Evolutionary conservation across 805 yeast genomes (phyloP).

Genomic region (Zygosaccharomyces bisporus): DNA sequence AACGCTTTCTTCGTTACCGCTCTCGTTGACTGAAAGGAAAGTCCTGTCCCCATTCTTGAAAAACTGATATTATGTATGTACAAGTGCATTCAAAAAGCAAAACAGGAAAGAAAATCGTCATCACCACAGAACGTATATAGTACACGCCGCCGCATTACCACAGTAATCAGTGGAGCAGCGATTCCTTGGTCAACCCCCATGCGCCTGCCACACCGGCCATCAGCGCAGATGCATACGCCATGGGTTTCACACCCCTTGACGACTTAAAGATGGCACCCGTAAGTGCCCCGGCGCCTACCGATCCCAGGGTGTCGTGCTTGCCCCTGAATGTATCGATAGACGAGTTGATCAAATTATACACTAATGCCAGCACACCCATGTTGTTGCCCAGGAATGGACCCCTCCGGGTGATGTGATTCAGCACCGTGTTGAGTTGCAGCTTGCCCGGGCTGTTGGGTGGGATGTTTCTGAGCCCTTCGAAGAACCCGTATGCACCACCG

Average conservation of each 20-base stretch:
- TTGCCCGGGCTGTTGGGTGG: slow-evolving; percentile 75
- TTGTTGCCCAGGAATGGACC: slow-evolving; percentile 96
- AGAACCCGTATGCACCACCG: slow-evolving; percentile 87
- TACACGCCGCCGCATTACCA: slow-evolving; percentile 3
- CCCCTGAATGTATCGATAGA: slow-evolving; percentile 78
- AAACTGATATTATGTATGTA: slow-evolving; percentile 17
- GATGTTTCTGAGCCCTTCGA: slow-evolving; percentile 77
- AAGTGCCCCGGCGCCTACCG: slow-evolving; percentile 83
- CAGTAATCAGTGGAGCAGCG: slow-evolving; percentile 17
- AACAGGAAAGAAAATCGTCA: slow-evolving; percentile 6
- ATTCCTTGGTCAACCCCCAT: slow-evolving; percentile 80
- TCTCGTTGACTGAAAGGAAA: background rate
- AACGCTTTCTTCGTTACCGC: background rate
- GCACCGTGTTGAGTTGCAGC: slow-evolving; percentile 80
- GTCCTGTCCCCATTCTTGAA: background rate
- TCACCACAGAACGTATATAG: slow-evolving; percentile 10
- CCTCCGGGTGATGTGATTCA: slow-evolving; percentile 88
- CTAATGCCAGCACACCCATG: slow-evolving; percentile 89
- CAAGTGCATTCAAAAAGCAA: slow-evolving; percentile 20
- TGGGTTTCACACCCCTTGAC: slow-evolving; percentile 78
- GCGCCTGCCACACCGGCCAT: slow-evolving; percentile 88
- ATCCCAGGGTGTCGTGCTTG: slow-evolving; percentile 79
- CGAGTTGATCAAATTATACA: slow-evolving; percentile 82
- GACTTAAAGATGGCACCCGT: slow-evolving; percentile 90
- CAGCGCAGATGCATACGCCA: slow-evolving; percentile 79